A percentile compares a stretch with the other conserved stretches of the same genome.
Evolutionary conservation across 2,329 filamentous ascomycete genomes (phyloP).

Genomic region (Colletotrichum filicis): DNA sequence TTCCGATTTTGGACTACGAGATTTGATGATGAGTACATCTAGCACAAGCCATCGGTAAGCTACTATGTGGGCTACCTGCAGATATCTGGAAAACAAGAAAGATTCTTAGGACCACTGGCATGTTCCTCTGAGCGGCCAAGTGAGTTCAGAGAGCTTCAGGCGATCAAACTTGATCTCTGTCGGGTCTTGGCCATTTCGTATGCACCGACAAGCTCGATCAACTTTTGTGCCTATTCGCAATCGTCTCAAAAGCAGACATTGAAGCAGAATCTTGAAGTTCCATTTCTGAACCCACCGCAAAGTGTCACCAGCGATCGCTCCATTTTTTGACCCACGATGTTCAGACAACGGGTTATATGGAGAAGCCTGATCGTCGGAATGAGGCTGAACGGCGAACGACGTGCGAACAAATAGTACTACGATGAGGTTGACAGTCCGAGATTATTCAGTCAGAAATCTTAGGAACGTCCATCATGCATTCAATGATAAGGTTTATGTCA

Average conservation of each 20-base stretch:
- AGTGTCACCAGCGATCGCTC: neutral
- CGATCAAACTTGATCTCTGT: neutral
- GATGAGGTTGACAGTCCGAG: neutral
- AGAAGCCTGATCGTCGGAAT: neutral
- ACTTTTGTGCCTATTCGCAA: neutral
- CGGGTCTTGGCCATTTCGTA: neutral
- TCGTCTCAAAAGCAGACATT: neutral
- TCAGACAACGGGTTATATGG: neutral
- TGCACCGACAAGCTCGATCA: neutral
- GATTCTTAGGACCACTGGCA: no score
- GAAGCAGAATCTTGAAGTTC: neutral
- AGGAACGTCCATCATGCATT: no score
- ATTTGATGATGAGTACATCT: no score
- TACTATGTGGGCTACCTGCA: neutral
- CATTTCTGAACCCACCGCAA: constrained; percentile 3
- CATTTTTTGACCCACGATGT: constrained; percentile 7
- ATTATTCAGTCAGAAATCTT: neutral
- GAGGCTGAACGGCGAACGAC: neutral
- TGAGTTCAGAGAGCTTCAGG: neutral
- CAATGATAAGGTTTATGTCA: no score
- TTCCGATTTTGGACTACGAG: no score
- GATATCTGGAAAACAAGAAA: no score
- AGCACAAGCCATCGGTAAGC: neutral
- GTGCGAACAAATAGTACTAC: neutral
- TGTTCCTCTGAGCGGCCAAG: no score